Evolutionary conservation across 768 basidiomycete genomes (phyloP).

Genomic region (Guyanaporus albipodus): DNA sequence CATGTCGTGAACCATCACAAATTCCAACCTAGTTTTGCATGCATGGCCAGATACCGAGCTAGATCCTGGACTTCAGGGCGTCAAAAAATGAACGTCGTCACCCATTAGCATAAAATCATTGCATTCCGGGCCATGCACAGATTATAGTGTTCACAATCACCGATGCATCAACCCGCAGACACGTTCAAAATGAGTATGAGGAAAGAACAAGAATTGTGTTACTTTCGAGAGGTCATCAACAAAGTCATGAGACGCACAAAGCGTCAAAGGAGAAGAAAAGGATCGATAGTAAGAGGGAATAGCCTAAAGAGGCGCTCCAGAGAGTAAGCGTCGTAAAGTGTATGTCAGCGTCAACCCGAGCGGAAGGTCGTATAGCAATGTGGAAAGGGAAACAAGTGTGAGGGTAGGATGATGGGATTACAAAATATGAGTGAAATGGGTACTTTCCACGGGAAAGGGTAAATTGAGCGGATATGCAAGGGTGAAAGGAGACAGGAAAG

Average conservation of each 20-base stretch:
- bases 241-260: constrained; percentile 5
- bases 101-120: too few species aligned
- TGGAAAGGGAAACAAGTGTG: background rate
- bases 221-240: constrained; percentile 10
- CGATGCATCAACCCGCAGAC: background rate
- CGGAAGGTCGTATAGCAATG: constrained; percentile 8
- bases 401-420: constrained; percentile 2
- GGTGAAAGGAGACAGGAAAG: background rate
- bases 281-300: background rate
- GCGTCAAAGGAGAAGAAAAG: background rate
- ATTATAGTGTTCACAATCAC: background rate
- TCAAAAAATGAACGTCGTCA: too few species aligned
- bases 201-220: background rate
- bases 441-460: constrained; percentile 10
- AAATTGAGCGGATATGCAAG: constrained; percentile 10
- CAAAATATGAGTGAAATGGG: constrained; percentile 1
- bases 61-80: too few species aligned
- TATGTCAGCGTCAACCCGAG: constrained; percentile 7
- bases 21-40: too few species aligned
- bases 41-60: too few species aligned
- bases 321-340: constrained; percentile 1
- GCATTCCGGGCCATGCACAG: background rate
- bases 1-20: too few species aligned
- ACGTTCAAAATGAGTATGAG: background rate
- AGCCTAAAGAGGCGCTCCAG: background rate